Evolutionary conservation across 495 filamentous ascomycete species (phyloP).

Genomic region (Glutinoglossum americanum): DNA sequence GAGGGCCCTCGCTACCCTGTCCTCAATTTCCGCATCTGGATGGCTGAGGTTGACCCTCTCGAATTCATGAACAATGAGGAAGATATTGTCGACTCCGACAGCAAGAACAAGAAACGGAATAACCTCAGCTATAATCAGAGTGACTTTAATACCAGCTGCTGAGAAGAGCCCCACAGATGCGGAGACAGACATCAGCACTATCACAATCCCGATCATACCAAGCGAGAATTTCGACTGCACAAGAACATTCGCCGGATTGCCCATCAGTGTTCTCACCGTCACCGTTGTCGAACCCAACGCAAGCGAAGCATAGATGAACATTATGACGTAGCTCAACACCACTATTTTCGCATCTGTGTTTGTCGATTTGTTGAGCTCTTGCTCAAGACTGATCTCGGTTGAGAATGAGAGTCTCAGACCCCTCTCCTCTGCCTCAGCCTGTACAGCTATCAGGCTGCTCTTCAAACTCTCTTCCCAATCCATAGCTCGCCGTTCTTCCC

Average conservation of each 20-base stretch:
- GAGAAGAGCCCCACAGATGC: slow-evolving; percentile 89
- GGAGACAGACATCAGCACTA: slow-evolving; percentile 92
- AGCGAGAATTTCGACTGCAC: slow-evolving; percentile 93
- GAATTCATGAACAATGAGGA: slow-evolving; percentile 95
- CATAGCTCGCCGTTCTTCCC: slow-evolving; percentile 46
- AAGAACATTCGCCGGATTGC: slow-evolving; percentile 59
- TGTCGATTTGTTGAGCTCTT: slow-evolving; percentile 86
- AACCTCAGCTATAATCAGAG: slow-evolving; percentile 92
- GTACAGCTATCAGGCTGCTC: slow-evolving; percentile 42
- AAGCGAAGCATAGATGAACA: slow-evolving; percentile 92
- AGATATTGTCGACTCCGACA: slow-evolving; percentile 96
- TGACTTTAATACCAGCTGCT: slow-evolving; percentile 71
- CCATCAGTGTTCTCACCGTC: slow-evolving; percentile 46
- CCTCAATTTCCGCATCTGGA: slow-evolving; percentile 66
- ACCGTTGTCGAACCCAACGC: slow-evolving; percentile 76
- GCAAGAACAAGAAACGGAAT: slow-evolving; percentile 94
- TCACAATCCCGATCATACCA: slow-evolving; percentile 75
- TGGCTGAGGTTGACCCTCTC: slow-evolving; percentile 82
- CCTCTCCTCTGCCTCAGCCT: slow-evolving; percentile 55
- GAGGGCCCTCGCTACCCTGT: slow-evolving; percentile 60
- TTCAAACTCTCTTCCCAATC: slow-evolving; percentile 75
- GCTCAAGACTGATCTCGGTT: slow-evolving; percentile 78
- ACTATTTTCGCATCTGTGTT: slow-evolving; percentile 97
- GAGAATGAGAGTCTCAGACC: slow-evolving; percentile 81
- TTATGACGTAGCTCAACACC: slow-evolving; percentile 90